These are phyloP conservation scores for Juglanconis oblonga DNA, from an alignment of 2,329 filamentous ascomycete species.

Conservation along the genomic window DNA sequence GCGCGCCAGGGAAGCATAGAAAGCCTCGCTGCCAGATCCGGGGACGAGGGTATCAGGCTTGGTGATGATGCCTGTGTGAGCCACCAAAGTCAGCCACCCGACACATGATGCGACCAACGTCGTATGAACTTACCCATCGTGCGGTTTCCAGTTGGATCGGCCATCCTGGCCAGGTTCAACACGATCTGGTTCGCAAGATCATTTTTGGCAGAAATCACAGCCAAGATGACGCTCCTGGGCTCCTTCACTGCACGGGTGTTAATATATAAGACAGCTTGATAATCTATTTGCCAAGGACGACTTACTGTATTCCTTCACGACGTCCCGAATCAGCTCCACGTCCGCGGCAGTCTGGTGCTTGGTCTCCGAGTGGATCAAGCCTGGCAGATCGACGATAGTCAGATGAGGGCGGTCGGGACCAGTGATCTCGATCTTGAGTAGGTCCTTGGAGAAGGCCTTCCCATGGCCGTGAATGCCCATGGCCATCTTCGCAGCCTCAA, in stretches of 20 bases:
- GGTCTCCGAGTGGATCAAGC: slow-evolving; percentile 46
- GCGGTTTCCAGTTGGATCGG: slow-evolving; percentile 30
- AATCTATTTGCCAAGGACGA: not conserved
- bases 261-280: not conserved
- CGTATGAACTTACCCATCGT: slow-evolving; percentile 51
- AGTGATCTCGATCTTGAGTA: slow-evolving; percentile 44
- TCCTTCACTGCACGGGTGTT: slow-evolving; percentile 35
- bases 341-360: slow-evolving; percentile 40
- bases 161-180: slow-evolving; percentile 42
- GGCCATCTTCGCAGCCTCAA: slow-evolving; percentile 34
- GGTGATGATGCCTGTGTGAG: slow-evolving; percentile 45
- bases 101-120: not conserved
- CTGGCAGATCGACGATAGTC: slow-evolving; percentile 58
- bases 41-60: slow-evolving; percentile 43
- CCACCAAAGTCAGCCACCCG: not conserved
- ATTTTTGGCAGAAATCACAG: slow-evolving; percentile 53
- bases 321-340: slow-evolving; percentile 40
- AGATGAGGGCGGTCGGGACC: slow-evolving; percentile 48
- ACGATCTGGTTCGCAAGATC: slow-evolving; percentile 59
- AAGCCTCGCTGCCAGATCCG: slow-evolving; percentile 31
- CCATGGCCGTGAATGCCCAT: slow-evolving; percentile 44
- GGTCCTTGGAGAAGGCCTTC: slow-evolving; percentile 40
- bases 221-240: slow-evolving; percentile 55
- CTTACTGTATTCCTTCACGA: slow-evolving; percentile 50
- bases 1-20: slow-evolving; percentile 27